Conservation (phyloP, 129 eudicot genomes). For the Arctium lappa region DNA sequence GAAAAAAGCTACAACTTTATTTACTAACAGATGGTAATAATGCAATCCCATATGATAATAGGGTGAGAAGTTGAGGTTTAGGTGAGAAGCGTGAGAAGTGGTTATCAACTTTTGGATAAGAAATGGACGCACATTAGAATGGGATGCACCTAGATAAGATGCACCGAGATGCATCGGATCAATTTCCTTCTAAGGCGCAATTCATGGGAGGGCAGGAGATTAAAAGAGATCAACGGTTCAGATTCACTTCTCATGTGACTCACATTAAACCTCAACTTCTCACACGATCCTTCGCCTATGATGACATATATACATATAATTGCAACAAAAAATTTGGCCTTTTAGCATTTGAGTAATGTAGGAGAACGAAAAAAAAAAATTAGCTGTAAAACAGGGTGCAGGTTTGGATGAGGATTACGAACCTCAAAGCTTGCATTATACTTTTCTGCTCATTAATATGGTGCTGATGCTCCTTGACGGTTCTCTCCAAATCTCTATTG, state of each 20-base stretch:
- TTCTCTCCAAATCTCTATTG: conserved; percentile 54
- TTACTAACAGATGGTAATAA: background rate
- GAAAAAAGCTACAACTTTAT: background rate
- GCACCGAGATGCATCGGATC: too few species aligned
- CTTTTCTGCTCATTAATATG: conserved; percentile 75
- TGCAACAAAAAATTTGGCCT: background rate
- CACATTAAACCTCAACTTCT: too few species aligned
- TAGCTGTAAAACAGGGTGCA: background rate
- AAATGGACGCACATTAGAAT: too few species aligned
- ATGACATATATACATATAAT: background rate
- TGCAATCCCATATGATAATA: background rate
- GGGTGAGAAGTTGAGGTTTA: too few species aligned
- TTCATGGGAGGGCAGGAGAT: too few species aligned
- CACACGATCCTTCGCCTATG: too few species aligned
- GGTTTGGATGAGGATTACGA: background rate
- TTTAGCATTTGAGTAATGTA: background rate
- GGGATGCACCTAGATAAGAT: too few species aligned
- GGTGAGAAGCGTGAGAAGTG: too few species aligned
- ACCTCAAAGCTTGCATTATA: conserved; percentile 92
- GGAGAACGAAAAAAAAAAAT: conserved; percentile 3
- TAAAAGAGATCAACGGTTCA: too few species aligned
- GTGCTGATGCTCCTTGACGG: conserved; percentile 63
- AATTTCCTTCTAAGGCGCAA: too few species aligned
- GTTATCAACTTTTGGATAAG: too few species aligned
- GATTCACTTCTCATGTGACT: too few species aligned